These are phyloP conservation scores for Crithidia mellificae DNA, from an alignment of 208 protist genomes.

Conservation along the genomic window DNA sequence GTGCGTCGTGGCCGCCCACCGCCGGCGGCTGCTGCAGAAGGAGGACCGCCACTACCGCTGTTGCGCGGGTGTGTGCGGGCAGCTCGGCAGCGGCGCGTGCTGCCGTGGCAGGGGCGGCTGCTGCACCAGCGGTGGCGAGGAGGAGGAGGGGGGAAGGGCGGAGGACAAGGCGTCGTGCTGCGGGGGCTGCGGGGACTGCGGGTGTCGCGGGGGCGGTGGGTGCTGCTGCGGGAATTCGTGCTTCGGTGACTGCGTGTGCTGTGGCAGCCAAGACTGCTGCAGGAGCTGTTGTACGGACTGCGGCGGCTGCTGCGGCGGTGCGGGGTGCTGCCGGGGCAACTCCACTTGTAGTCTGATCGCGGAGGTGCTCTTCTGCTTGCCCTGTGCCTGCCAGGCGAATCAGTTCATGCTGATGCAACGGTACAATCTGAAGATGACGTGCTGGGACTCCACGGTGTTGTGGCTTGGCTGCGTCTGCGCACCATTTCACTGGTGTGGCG, in stretches of 20 bases:
- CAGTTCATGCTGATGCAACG: conserved; percentile 71
- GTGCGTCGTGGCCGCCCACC: conserved; percentile 57
- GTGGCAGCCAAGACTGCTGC: too few relatives aligned
- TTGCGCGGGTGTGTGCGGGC: conserved; percentile 59
- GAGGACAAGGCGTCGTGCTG: neutral
- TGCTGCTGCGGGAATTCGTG: too few relatives aligned
- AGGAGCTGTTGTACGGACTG: too few relatives aligned
- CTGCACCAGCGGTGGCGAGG: too few relatives aligned
- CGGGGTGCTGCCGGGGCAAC: neutral
- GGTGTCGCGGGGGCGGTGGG: too few relatives aligned
- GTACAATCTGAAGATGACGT: conserved; percentile 52
- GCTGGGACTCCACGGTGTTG: conserved; percentile 57
- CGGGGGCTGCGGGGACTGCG: neutral
- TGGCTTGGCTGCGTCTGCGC: conserved; percentile 36
- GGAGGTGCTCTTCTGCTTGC: conserved; percentile 46
- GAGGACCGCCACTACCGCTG: conserved; percentile 60
- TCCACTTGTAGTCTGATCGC: conserved; percentile 48
- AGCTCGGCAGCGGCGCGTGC: conserved; percentile 26
- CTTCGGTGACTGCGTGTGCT: too few relatives aligned
- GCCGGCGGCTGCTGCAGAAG: conserved; percentile 48
- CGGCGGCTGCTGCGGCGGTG: neutral
- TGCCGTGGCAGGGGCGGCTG: conserved; percentile 12
- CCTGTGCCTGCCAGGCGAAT: conserved; percentile 61
- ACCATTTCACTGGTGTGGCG: conserved; percentile 11
- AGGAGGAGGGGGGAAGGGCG: too few relatives aligned